Base-by-base conservation (phyloP, 176 grass and related monocot species). In the Leersia perrieri region DNA sequence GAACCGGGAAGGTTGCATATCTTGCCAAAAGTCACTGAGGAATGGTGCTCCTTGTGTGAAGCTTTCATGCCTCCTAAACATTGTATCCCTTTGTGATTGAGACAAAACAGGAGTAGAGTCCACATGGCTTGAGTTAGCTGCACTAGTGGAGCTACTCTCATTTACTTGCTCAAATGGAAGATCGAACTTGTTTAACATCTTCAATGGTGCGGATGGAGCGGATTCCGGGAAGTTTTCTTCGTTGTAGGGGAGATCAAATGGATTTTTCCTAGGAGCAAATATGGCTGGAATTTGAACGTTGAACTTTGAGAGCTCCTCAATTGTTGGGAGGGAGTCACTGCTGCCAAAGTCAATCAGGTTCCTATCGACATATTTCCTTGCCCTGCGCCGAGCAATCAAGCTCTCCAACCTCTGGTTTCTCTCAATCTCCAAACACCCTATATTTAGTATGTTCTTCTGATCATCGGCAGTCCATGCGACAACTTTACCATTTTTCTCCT, bases 21-120 rank as follows among this genome's bases (percentile, higher is more conserved):
- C 76, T 85, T 84, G 87, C 76, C 33, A 70, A 68, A 89, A 80
- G 5, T 90, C 83, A 40, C 39, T 77, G 3, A 86, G 60, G 32
- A 88, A 90, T 14, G 91, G 78, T 65, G 83, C 74, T 68, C 88
- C 88, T 69, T 77, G 69, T 0, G 86, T 88, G 80, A 94, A 90
- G 71, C 92, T 94, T 51, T 91, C 88, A 33, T 94, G 85, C 79
- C 92, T 88, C 74, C 85, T 86, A 73, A 86, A 85, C 45, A 93
- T 25, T 18, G 73, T 33, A 83, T 76, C 78, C 11, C 67, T 75
- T 58, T 75, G 76, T 60, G 77, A 44, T 63, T 74, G 82, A 40
- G 39, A 64, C 20, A 33, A 47, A 70, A 67, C 23, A 73, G 39
- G 34, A 68, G 64, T 29, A 77, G 68, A 63, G n/a, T 88, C 82